Evolutionary conservation across 2,329 filamentous ascomycete genomes (phyloP).

Genomic region (Exophiala mesophila): DNA sequence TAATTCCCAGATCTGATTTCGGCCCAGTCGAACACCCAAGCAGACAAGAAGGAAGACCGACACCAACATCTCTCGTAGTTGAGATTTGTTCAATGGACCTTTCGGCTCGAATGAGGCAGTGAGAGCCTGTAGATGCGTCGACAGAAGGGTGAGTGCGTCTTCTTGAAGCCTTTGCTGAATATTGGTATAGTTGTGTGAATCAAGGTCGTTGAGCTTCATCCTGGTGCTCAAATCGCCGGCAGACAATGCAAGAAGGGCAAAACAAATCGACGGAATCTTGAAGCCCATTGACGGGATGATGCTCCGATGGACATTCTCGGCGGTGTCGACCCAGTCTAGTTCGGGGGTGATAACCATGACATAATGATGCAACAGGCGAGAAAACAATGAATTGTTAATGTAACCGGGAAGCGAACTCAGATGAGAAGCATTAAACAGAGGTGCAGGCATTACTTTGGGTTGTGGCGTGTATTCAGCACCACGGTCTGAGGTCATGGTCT

Average conservation of each 20-base stretch:
- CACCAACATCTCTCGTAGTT: not conserved
- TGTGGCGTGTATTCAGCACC: no score
- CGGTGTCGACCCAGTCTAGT: not conserved
- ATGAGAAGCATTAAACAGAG: not conserved
- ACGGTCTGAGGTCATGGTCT: no score
- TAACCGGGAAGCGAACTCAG: not conserved
- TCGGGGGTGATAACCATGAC: not conserved
- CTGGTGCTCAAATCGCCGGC: not conserved
- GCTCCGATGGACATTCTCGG: not conserved
- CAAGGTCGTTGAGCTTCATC: not conserved
- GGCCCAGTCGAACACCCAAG: not conserved
- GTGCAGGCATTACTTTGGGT: no score
- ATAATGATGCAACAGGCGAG: not conserved
- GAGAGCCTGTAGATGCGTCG: not conserved
- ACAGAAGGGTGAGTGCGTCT: not conserved
- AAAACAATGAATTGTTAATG: not conserved
- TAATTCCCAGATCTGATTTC: not conserved
- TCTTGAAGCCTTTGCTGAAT: not conserved
- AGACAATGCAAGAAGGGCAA: not conserved
- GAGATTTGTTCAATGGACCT: not conserved
- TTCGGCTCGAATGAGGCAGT: not conserved
- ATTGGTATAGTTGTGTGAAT: not conserved
- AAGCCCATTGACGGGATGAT: not conserved
- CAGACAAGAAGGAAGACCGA: not conserved
- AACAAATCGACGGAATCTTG: not conserved